Conservation (phyloP, 2,329 filamentous ascomycete genomes). For the Xylariaceae sp. region DNA sequence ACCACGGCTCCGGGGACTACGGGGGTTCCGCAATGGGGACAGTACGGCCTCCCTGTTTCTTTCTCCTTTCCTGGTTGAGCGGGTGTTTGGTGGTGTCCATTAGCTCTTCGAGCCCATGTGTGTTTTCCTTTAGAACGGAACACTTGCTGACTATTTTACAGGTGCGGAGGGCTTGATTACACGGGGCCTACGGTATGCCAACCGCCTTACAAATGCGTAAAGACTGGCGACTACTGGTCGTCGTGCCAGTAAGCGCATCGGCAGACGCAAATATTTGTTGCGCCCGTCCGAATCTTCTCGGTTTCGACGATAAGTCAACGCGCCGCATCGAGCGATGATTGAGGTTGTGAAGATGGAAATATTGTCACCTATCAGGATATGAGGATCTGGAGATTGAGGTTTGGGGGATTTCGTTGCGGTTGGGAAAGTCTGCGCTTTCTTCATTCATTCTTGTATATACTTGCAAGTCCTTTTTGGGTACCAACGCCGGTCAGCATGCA, state of each 20-base stretch:
- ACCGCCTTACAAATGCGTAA: conserved; percentile 42
- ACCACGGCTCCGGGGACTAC: conserved; percentile 20
- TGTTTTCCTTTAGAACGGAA: not conserved
- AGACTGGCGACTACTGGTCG: conserved; percentile 42
- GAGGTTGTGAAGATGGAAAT: not conserved
- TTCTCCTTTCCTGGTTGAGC: conserved; percentile 1
- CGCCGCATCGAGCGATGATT: not conserved
- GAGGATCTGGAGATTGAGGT: not conserved
- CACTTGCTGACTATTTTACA: conserved; percentile 26
- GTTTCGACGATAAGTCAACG: not conserved
- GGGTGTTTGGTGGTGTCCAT: too few relatives aligned
- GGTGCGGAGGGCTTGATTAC: conserved; percentile 45
- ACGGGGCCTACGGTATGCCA: conserved; percentile 44
- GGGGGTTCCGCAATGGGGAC: conserved; percentile 44
- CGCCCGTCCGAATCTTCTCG: not conserved
- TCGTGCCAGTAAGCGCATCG: conserved; percentile 42
- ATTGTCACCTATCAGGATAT: not conserved
- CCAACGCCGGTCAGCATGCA: conserved; percentile 18
- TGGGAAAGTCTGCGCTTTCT: conserved; percentile 1
- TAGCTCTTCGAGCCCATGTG: not conserved
- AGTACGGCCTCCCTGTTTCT: conserved; percentile 34
- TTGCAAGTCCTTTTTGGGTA: conserved; percentile 18
- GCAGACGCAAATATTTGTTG: too few relatives aligned
- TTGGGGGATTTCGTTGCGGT: not conserved
- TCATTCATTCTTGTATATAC: conserved; percentile 30